Evolutionary conservation across 2,329 filamentous ascomycete species (phyloP).

Genomic region (Apiospora rasikravindrae): DNA sequence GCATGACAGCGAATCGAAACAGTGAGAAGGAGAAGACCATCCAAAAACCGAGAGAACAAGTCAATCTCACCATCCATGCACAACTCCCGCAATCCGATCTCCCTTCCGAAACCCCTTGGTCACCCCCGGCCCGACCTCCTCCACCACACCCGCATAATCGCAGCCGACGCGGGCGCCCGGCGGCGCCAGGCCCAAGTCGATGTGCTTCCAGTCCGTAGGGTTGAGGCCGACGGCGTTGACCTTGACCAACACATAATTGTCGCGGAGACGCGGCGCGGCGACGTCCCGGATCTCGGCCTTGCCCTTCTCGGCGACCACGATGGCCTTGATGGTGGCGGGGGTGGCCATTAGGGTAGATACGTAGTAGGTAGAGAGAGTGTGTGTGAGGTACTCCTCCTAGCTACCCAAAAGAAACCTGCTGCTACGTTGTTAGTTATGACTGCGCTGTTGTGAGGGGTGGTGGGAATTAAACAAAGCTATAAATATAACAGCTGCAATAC

Average conservation of each 20-base stretch:
- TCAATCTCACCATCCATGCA: constrained; percentile 39
- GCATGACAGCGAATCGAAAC: not conserved
- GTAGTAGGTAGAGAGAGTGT: not conserved
- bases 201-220: constrained; percentile 42
- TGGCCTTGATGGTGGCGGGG: constrained; percentile 28
- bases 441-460: too few relatives aligned
- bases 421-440: not conserved
- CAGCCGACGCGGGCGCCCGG: constrained; percentile 41
- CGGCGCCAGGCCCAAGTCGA: constrained; percentile 28
- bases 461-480: too few relatives aligned
- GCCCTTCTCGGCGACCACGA: constrained; percentile 28
- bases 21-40: not conserved
- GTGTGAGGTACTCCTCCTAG: not conserved
- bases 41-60: not conserved
- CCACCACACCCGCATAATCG: constrained; percentile 54
- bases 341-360: not conserved
- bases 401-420: not conserved
- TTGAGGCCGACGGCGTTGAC: constrained; percentile 42
- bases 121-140: constrained; percentile 50
- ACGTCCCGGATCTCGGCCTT: constrained; percentile 33
- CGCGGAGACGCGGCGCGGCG: constrained; percentile 28
- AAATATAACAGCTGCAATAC: too few relatives aligned
- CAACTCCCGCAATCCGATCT: constrained; percentile 51
- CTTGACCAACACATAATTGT: constrained; percentile 40
- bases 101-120: constrained; percentile 50